These are phyloP conservation scores for Santalum album DNA, from an alignment of 164 flowering plant species.

Conservation along the genomic window DNA sequence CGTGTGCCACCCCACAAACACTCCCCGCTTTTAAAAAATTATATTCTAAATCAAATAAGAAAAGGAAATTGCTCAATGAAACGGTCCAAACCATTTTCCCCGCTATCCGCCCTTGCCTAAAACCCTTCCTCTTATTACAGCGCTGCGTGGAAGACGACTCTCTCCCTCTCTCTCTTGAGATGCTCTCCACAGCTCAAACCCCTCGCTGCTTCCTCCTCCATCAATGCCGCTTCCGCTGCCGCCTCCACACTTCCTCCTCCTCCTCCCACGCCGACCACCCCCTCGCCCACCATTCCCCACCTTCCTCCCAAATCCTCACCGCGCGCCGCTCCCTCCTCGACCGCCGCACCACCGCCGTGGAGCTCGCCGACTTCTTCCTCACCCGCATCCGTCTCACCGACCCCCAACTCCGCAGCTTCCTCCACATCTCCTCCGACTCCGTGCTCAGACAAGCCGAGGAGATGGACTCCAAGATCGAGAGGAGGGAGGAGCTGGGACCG, in stretches of 20 bases:
- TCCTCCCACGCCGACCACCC: constrained; percentile 15
- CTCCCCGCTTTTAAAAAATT: too few relatives aligned
- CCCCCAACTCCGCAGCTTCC: constrained; percentile 61
- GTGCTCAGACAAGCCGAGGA: constrained; percentile 47
- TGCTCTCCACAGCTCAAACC: constrained; percentile 31
- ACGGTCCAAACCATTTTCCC: too few relatives aligned
- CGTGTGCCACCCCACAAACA: too few relatives aligned
- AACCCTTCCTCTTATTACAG: too few relatives aligned
- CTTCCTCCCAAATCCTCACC: constrained; percentile 33
- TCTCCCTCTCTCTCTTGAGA: constrained; percentile 44
- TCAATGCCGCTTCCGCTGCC: constrained; percentile 17
- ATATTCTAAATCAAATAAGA: too few relatives aligned
- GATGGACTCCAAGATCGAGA: constrained; percentile 44
- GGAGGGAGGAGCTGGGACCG: constrained; percentile 20
- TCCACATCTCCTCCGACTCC: constrained; percentile 56
- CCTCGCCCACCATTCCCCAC: constrained; percentile 12
- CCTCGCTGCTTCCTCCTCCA: constrained; percentile 23
- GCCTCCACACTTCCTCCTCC: constrained; percentile 11
- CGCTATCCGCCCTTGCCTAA: too few relatives aligned
- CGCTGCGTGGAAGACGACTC: background rate
- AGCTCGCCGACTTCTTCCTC: constrained; percentile 39
- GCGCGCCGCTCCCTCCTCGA: constrained; percentile 32
- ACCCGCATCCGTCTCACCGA: constrained; percentile 50
- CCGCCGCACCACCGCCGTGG: constrained; percentile 31
- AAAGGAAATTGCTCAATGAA: too few relatives aligned